Conservation (phyloP, 345 rosid genomes). For the Psidium friedrichsthalianum region DNA sequence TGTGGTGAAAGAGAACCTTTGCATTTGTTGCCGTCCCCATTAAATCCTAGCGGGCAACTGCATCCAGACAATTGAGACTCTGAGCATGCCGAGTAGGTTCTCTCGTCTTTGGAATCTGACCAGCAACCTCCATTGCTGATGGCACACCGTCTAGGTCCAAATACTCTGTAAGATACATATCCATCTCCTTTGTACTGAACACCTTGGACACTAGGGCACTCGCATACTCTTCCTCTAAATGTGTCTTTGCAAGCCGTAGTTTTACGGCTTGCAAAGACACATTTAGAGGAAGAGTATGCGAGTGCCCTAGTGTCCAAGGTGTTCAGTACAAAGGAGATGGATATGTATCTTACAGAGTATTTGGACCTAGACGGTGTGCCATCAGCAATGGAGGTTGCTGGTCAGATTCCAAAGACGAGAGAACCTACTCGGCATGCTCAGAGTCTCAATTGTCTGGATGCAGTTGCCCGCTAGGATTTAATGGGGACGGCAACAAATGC, state of each 20-base stretch:
- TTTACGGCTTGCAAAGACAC: slow-evolving; percentile 94
- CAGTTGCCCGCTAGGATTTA: slow-evolving; percentile 72
- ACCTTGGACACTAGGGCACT: slow-evolving; percentile 73
- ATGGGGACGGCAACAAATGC: slow-evolving; percentile 56
- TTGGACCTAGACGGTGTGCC: slow-evolving; percentile 71
- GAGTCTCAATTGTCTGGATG: slow-evolving; percentile 56
- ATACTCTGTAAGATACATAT: slow-evolving; percentile 69
- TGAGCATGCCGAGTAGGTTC: slow-evolving; percentile 66
- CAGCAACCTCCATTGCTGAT: slow-evolving; percentile 86
- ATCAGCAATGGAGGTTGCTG: slow-evolving; percentile 86
- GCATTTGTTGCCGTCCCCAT: slow-evolving; percentile 56
- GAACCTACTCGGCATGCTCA: slow-evolving; percentile 66
- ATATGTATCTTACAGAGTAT: slow-evolving; percentile 69
- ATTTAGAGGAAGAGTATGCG: slow-evolving; percentile 85
- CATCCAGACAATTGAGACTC: slow-evolving; percentile 56
- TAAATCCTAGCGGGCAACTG: slow-evolving; percentile 72
- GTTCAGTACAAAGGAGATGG: slow-evolving; percentile 93
- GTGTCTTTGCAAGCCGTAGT: slow-evolving; percentile 96
- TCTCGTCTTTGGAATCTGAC: slow-evolving; percentile 52
- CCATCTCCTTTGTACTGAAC: slow-evolving; percentile 93
- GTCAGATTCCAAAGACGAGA: slow-evolving; percentile 52
- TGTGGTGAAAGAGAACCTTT: too few species aligned
- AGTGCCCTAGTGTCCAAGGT: slow-evolving; percentile 73
- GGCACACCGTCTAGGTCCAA: slow-evolving; percentile 71
- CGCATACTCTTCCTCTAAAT: slow-evolving; percentile 85